Evolutionary conservation across 352 stramenopile species (phyloP), one percentile per base, ranked within the genome.

Genomic region (Phytopythium aichiense): DNA sequence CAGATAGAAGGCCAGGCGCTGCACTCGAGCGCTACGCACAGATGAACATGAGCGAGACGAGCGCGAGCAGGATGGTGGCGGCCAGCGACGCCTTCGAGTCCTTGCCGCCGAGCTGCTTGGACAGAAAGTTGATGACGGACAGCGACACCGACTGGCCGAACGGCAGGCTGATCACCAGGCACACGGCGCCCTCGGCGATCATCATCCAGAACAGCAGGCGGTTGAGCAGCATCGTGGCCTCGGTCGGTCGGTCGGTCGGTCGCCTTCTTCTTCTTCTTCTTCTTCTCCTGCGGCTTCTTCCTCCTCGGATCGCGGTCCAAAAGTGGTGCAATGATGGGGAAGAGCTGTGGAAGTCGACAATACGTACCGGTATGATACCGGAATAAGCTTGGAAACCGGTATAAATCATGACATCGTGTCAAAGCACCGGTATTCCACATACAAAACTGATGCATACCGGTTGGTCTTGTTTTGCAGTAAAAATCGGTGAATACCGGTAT

Each of bases 21-120:
- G 28, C 28, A 4, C 28, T 30, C 28, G 28, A 43, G 22, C 45
- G n/a, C 28, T 25, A 76, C 84, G 30, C 79, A 94, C 86, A 89
- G 20, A 91, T 18, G 61, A 94, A 94, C 33, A 93, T 72, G 11
- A 94, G 57, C 1, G 71, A 66, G 46, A 94, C 73, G 31, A 94
- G 33, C 9, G 79, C 70, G 55, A 94, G 75, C 25, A 87, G 31
- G 38, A 91, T 61, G 0, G 64, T 82, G 28, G 71, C 81, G 45
- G 82, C 62, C 18, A 72, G 72, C 20, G 73, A 79, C 35, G 64
- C 70, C 20, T 67, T 63, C 35, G 82, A 87, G 65, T 85, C 69
- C 33, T 71, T 74, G 45, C 68, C 74, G 49, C 78, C 68, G 33
- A 92, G 13, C 7, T 65, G 52, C 60, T 66, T 58, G 33, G 74